Evolutionary conservation across 345 rosid species (phyloP).

Genomic region (Gossypium turneri): DNA sequence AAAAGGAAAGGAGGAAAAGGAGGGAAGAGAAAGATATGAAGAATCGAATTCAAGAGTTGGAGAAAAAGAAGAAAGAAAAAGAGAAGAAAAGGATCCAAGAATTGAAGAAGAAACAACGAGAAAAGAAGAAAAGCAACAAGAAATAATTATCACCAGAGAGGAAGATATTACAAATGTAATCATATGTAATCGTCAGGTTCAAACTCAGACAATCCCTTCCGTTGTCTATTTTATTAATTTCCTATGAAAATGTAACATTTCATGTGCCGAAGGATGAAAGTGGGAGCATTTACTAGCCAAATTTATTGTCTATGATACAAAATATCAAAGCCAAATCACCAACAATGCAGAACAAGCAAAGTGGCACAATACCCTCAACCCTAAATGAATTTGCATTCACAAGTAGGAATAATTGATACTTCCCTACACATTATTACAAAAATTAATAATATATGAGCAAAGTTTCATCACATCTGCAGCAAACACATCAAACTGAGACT

Average conservation of each 20-base stretch:
- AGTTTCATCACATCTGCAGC: not conserved
- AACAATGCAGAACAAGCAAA: not conserved
- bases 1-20: not conserved
- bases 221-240: too few species aligned
- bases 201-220: too few species aligned
- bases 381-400: conserved; percentile 1
- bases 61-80: conserved; percentile 10
- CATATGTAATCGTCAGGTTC: too few species aligned
- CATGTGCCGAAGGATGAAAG: not conserved
- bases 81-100: not conserved
- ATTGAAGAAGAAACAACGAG: not conserved
- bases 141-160: not conserved
- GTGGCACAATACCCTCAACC: not conserved
- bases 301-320: not conserved
- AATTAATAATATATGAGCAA: not conserved
- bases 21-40: not conserved
- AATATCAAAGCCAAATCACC: not conserved
- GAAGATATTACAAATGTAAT: not conserved
- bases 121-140: not conserved
- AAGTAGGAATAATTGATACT: not conserved
- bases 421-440: conserved; percentile 6
- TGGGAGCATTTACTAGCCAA: not conserved
- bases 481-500: not conserved
- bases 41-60: not conserved
- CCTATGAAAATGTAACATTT: not conserved